phyloP scores from a whole-genome alignment of 331 rosid species.

The Stylosanthes scabra region DNA sequence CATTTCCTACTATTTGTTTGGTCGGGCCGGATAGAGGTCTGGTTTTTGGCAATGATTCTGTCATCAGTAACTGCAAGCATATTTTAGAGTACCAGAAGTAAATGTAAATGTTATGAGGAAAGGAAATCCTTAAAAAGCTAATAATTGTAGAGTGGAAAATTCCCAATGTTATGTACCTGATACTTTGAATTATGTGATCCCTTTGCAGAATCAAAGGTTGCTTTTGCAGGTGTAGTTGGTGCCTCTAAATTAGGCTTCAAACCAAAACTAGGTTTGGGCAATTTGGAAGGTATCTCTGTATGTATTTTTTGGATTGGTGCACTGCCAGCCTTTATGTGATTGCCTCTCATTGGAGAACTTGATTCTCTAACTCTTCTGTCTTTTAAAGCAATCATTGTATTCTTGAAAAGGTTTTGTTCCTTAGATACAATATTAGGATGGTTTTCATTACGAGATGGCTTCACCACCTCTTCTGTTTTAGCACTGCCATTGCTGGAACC shows the following conservation, averaged over 20 bases:
- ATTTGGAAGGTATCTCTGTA: slow-evolving; percentile 63
- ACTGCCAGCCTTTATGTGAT: slow-evolving; percentile 51
- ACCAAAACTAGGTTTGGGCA: slow-evolving; percentile 60
- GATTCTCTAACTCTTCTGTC: slow-evolving; percentile 77
- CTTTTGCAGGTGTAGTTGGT: slow-evolving; percentile 56
- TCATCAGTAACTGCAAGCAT: slow-evolving; percentile 55
- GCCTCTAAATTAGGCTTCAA: slow-evolving; percentile 63
- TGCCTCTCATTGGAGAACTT: slow-evolving; percentile 75
- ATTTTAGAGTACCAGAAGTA: slow-evolving; percentile 6
- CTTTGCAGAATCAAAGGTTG: slow-evolving; percentile 58
- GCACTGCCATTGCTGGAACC: slow-evolving; percentile 42
- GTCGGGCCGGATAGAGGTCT: slow-evolving; percentile 61
- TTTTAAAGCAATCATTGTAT: slow-evolving; percentile 68
- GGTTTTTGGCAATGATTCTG: slow-evolving; percentile 66
- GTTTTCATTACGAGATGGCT: slow-evolving; percentile 50
- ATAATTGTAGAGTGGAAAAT: slow-evolving; percentile 15
- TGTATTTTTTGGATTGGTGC: slow-evolving; percentile 52
- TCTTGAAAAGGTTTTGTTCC: slow-evolving; percentile 68
- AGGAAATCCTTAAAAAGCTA: slow-evolving; percentile 21
- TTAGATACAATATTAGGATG: slow-evolving; percentile 55
- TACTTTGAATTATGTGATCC: slow-evolving; percentile 62
- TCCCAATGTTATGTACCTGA: slow-evolving; percentile 59
- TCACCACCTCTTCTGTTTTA: slow-evolving; percentile 51
- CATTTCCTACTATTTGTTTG: slow-evolving; percentile 67
- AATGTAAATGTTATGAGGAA: slow-evolving; percentile 2